Conservation (phyloP, 2,329 filamentous ascomycete species). For the Diplodia sapinea region DNA sequence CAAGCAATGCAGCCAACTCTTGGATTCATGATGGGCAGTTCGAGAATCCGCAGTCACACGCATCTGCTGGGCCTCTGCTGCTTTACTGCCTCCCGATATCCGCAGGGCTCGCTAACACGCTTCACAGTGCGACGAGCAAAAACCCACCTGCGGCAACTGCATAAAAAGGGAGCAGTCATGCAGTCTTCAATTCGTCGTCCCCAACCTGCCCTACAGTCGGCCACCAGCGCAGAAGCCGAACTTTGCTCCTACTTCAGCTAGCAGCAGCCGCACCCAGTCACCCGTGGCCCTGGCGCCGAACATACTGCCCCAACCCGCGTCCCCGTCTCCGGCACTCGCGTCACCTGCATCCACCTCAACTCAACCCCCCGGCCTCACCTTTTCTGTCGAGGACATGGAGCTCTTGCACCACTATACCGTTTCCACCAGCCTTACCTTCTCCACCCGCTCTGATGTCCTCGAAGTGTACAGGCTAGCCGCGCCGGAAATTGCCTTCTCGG, state of each 20-base stretch:
- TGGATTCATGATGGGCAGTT: too few relatives aligned
- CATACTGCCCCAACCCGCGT: not conserved
- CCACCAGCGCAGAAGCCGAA: not conserved
- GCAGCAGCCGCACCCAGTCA: constrained; percentile 15
- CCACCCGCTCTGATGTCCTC: constrained; percentile 35
- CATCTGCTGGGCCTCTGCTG: too few relatives aligned
- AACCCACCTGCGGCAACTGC: constrained; percentile 42
- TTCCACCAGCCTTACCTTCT: constrained; percentile 39
- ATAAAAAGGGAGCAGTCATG: constrained; percentile 41
- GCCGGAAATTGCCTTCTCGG: constrained; percentile 47
- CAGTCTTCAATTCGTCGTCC: constrained; percentile 37
- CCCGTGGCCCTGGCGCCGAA: constrained; percentile 15
- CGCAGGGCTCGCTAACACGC: not conserved
- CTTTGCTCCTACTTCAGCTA: not conserved
- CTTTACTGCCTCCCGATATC: too few relatives aligned
- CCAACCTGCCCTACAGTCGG: constrained; percentile 30
- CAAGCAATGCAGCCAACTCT: too few relatives aligned
- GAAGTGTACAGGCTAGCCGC: constrained; percentile 37
- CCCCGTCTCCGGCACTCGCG: constrained; percentile 32
- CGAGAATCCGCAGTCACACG: too few relatives aligned
- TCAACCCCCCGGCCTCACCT: constrained; percentile 23
- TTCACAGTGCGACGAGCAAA: constrained; percentile 41
- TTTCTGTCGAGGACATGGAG: constrained; percentile 39
- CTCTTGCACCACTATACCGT: constrained; percentile 44
- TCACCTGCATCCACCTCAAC: not conserved